phyloP scores from a whole-genome alignment of 2,329 filamentous ascomycete genomes.

The Diaporthe ampelina region DNA sequence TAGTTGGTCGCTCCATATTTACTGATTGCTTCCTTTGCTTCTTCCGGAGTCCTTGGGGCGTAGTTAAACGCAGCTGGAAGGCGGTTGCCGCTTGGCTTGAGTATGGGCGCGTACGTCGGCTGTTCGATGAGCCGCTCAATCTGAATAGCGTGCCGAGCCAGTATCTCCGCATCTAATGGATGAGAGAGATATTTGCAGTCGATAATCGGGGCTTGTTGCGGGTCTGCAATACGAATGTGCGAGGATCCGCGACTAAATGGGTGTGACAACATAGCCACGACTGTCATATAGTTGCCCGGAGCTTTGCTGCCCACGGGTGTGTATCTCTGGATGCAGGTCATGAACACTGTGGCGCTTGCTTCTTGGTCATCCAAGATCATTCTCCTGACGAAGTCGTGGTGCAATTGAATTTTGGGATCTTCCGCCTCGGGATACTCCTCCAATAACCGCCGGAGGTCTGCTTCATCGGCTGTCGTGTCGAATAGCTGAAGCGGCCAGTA shows the following conservation, averaged over 20 bases:
- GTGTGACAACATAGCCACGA: constrained; percentile 23
- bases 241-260: constrained; percentile 6
- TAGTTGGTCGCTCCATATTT: constrained; percentile 23
- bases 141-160: constrained; percentile 9
- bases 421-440: not conserved
- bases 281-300: constrained; percentile 11
- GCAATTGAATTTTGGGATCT: not conserved
- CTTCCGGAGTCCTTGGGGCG: not conserved
- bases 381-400: not conserved
- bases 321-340: not conserved
- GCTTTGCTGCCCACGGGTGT: not conserved
- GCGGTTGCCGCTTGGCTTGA: not conserved
- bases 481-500: constrained; percentile 1
- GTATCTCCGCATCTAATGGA: constrained; percentile 29
- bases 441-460: not conserved
- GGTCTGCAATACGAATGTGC: not conserved
- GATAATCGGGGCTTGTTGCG: not conserved
- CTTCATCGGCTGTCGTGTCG: not conserved
- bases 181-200: constrained; percentile 22
- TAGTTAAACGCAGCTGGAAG: not conserved
- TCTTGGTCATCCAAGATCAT: not conserved
- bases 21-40: not conserved
- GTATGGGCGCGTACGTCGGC: not conserved
- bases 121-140: constrained; percentile 17
- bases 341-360: not conserved